These are phyloP conservation scores for Trichoderma orchidacearum DNA, from an alignment of 495 filamentous ascomycete species.

Conservation along the genomic window DNA sequence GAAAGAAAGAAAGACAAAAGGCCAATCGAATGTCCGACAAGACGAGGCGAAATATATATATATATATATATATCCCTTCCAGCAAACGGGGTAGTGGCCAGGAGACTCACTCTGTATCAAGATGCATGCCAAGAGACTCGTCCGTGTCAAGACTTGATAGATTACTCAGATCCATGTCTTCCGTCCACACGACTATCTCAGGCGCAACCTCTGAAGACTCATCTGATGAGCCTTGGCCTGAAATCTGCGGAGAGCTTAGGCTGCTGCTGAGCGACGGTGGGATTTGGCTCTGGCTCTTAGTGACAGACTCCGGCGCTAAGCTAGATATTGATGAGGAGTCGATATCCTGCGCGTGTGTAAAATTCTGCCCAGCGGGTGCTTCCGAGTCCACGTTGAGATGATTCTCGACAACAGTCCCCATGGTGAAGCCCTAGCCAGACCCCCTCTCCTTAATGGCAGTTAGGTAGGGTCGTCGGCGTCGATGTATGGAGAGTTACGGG, in stretches of 20 bases:
- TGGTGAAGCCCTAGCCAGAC: not conserved
- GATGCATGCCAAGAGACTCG: not conserved
- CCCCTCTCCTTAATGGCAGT: not conserved
- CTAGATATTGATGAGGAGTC: not conserved
- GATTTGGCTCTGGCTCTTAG: not conserved
- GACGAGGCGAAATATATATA: no score
- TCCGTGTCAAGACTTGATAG: not conserved
- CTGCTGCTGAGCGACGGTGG: not conserved
- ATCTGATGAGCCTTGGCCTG: not conserved
- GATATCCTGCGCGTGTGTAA: not conserved
- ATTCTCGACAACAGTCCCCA: not conserved
- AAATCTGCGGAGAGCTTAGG: not conserved
- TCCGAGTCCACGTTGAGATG: not conserved
- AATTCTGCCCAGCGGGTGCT: not conserved
- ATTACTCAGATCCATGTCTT: constrained; percentile 10
- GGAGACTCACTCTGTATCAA: not conserved
- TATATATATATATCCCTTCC: no score
- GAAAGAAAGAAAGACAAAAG: not conserved
- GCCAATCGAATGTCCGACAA: no score
- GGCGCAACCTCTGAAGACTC: constrained; percentile 13
- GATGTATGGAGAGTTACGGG: not conserved
- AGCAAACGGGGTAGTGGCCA: not conserved
- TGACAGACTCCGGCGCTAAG: not conserved
- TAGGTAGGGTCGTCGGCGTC: not conserved
- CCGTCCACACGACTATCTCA: constrained; percentile 25